Percentiles rank a stretch among this genome's conserved stretches.
Evolutionary conservation across 805 yeast genomes (phyloP).

Genomic region (Saccharomycopsis selenospora): DNA sequence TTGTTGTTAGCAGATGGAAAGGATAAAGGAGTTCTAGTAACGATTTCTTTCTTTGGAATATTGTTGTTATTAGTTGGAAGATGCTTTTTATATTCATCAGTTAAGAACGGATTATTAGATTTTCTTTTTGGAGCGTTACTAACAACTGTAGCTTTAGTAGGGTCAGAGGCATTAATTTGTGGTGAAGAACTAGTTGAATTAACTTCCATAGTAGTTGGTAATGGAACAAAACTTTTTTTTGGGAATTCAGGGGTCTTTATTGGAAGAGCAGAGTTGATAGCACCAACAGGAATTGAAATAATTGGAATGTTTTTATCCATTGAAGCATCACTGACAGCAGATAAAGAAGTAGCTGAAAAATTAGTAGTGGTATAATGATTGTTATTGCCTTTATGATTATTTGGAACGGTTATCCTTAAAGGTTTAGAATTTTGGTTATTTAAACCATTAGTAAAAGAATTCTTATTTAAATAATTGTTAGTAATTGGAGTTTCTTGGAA

Average conservation of each 20-base stretch:
- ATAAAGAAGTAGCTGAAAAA: not conserved
- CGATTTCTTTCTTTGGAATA: not conserved
- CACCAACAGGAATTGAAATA: not conserved
- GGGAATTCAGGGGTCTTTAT: not conserved
- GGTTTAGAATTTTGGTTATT: not conserved
- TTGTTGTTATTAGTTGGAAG: not conserved
- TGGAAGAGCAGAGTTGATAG: not conserved
- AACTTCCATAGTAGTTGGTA: not conserved
- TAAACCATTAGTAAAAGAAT: not conserved
- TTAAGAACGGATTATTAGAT: slow-evolving; percentile 4
- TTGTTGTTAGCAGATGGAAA: not conserved
- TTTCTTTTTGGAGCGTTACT: slow-evolving; percentile 1
- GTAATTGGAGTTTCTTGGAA: not conserved
- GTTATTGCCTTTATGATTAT: not conserved
- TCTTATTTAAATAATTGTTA: not conserved
- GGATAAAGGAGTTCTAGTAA: not conserved
- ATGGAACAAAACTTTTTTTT: not conserved
- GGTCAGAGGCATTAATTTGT: not conserved
- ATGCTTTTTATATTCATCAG: not conserved
- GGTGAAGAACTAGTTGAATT: no score
- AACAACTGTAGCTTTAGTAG: not conserved
- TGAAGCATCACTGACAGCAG: not conserved
- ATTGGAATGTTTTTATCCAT: not conserved
- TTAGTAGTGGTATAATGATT: not conserved
- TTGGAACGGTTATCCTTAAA: not conserved